phyloP scores from a whole-genome alignment of 2,329 filamentous ascomycete species.

The Fusarium pseudocircinatum region DNA sequence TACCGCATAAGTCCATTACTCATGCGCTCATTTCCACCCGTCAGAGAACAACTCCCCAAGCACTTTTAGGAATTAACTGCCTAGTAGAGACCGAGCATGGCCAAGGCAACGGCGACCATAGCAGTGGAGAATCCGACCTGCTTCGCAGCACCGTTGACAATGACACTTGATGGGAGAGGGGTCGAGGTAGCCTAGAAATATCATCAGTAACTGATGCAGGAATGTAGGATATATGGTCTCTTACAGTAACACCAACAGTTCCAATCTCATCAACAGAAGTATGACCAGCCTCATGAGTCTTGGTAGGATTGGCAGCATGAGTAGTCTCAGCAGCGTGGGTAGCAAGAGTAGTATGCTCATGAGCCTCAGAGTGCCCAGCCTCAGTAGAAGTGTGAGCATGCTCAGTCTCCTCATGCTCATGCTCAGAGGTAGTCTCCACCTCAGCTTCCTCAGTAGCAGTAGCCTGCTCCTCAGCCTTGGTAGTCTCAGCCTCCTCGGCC shows the following conservation, averaged over 20 bases:
- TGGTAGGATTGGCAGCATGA: background rate
- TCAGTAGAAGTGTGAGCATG: background rate
- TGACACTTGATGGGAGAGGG: slow-evolving; percentile 9
- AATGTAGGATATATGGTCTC: background rate
- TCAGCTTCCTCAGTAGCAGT: background rate
- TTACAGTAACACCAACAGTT: slow-evolving; percentile 25
- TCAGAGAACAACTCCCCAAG: accelerated
- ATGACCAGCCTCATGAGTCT: background rate
- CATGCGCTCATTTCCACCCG: background rate
- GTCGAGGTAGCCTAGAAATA: background rate
- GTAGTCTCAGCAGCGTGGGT: background rate
- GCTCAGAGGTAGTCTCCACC: background rate
- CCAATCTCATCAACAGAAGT: slow-evolving; percentile 17
- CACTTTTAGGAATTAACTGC: accelerated
- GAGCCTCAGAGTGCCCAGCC: background rate
- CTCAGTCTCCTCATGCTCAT: background rate
- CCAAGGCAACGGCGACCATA: background rate
- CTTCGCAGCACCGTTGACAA: slow-evolving; percentile 17
- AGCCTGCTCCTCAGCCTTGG: background rate
- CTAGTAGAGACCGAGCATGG: slow-evolving; percentile 20
- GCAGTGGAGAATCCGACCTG: slow-evolving; percentile 8
- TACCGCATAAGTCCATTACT: background rate
- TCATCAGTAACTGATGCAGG: background rate
- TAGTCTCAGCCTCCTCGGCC: background rate
- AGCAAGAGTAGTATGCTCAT: background rate